Evolutionary conservation across 192 early-diverging fungal genomes (phyloP).

Genomic region (Umbelopsis vinacea): DNA sequence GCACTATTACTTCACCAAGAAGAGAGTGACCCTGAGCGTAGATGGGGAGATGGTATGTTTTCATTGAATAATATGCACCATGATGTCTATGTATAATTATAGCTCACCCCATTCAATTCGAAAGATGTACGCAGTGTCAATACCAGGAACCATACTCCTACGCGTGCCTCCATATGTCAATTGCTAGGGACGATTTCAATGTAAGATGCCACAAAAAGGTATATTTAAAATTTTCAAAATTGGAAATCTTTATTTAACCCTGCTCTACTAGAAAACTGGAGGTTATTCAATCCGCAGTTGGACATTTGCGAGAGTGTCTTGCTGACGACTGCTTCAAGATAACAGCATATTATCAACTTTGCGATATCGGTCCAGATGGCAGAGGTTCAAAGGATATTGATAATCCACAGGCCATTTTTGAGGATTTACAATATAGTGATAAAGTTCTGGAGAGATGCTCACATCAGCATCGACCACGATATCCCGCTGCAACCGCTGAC

Average conservation of each 20-base stretch:
- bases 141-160: constrained; percentile 28
- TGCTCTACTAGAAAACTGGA: constrained; percentile 25
- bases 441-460: constrained; percentile 16
- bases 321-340: constrained; percentile 29
- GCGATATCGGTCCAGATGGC: constrained; percentile 35
- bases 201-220: background rate
- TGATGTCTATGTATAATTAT: background rate
- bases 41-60: constrained; percentile 17
- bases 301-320: constrained; percentile 24
- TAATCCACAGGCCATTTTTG: constrained; percentile 10
- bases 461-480: constrained; percentile 11
- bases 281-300: constrained; percentile 26
- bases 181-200: constrained; percentile 29
- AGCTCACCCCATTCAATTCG: background rate
- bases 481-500: background rate
- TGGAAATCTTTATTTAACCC: background rate
- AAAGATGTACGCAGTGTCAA: constrained; percentile 32
- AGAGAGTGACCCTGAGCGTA: constrained; percentile 9
- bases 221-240: background rate
- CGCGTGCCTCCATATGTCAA: constrained; percentile 23
- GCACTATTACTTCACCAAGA: constrained; percentile 11
- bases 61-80: background rate
- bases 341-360: constrained; percentile 30
- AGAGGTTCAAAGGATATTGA: constrained; percentile 1
- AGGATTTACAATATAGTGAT: constrained; percentile 20